Base-by-base conservation (phyloP, 1,284 basidiomycete genomes). In the Kalmanozyma brasiliensis region DNA sequence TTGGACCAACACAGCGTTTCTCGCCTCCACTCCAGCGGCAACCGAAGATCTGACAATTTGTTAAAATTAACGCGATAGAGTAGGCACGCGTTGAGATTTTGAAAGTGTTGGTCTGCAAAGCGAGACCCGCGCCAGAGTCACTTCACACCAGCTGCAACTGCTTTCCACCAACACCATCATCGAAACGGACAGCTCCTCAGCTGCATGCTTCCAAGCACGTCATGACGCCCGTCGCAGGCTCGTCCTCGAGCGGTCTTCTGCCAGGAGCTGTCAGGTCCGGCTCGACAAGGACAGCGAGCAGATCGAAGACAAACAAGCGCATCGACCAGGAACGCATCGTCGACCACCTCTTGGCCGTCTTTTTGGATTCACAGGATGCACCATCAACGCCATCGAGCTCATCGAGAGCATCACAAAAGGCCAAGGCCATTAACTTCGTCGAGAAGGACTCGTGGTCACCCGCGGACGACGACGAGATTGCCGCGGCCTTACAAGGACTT, bases 371-470 rank as follows among this genome's bases (percentile, higher is more conserved):
- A 8, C 16, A 11, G 13, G 35, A 44, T 23, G n/a, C 10, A 11
- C 9, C 41, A 8, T 17, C 35, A 9, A 7, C 19, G 2, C 37
- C 34, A 7, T 32, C 22, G 0, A 22, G 34, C 4, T 19, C 49
- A 11, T 41, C 23, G 32, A 46, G 10, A 22, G 52, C 55, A 20
- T 34, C 53, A 20, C 57, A 58, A n/a, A 70, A 58, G 20, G 42
- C 43, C 1, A 44, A 42, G 22, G 66, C 66, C 11, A 34, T 64
- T 10, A 51, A 60, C 4, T 22, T 16, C 4, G 41, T 61, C 43
- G 40, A 49, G 10, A 65, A 65, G 11, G 57, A 65, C 34, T 45
- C 62, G 7, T 71, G 68, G 68, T 62, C 68, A 3, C 62, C 68
- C 2, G 53, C 62, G 5, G 62, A 71, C 36, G 24, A 37, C 16